phyloP scores from a whole-genome alignment of 768 basidiomycete genomes.

The Pulveroboletus ravenelii region DNA sequence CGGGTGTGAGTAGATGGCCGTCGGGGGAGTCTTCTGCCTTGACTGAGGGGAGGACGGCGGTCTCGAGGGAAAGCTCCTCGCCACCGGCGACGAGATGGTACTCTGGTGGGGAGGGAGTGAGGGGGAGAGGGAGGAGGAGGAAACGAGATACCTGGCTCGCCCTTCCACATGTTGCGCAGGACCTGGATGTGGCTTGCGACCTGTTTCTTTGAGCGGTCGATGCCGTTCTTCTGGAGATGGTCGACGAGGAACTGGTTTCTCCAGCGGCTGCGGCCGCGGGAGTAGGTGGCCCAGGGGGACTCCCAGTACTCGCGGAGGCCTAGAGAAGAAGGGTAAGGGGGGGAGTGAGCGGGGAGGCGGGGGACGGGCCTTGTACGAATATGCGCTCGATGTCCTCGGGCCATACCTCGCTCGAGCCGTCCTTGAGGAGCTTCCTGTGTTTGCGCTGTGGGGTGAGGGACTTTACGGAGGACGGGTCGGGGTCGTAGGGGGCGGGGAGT shows the following conservation, averaged over 20 bases:
- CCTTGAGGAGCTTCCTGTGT: slow-evolving; percentile 80
- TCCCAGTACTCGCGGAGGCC: slow-evolving; percentile 77
- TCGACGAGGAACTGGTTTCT: slow-evolving; percentile 85
- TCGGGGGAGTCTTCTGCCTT: slow-evolving; percentile 56
- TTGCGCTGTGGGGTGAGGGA: slow-evolving; percentile 67
- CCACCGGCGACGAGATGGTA: slow-evolving; percentile 78
- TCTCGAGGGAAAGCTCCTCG: slow-evolving; percentile 61
- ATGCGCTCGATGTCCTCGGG: slow-evolving; percentile 71
- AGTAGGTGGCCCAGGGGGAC: slow-evolving; percentile 76
- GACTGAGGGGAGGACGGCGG: slow-evolving; percentile 43
- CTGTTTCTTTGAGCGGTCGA: slow-evolving; percentile 78
- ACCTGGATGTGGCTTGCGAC: slow-evolving; percentile 89
- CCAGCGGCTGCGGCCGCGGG: slow-evolving; percentile 74
- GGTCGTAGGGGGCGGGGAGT: slow-evolving; percentile 18
- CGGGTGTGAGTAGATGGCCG: slow-evolving; percentile 37
- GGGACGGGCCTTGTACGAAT: slow-evolving; percentile 63
- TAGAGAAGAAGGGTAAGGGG: slow-evolving; percentile 24
- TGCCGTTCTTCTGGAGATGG: slow-evolving; percentile 63
- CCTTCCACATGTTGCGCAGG: slow-evolving; percentile 84
- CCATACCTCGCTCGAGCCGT: slow-evolving; percentile 77
- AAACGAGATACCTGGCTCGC: slow-evolving; percentile 54
- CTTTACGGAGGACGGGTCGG: slow-evolving; percentile 10
- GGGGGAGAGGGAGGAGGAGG: not conserved
- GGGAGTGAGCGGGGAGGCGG: not conserved
- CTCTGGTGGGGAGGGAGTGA: slow-evolving; percentile 38